These are phyloP conservation scores for Piper betle DNA, from an alignment of 164 flowering plant genomes.

Conservation along the genomic window DNA sequence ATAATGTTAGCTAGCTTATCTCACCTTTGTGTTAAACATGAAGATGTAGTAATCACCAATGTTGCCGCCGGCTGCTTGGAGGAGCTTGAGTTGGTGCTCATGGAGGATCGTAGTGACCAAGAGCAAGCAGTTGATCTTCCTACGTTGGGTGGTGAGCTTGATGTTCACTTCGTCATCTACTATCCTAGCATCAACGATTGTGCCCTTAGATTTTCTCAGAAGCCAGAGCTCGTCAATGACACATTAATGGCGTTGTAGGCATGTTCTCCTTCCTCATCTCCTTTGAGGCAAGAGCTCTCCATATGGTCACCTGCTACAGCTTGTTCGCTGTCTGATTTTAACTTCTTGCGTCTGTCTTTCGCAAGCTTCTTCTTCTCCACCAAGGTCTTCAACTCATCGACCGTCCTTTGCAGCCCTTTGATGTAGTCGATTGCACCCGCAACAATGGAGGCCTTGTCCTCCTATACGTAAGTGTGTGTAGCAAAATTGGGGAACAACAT, in stretches of 20 bases:
- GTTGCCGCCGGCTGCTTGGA: conserved; percentile 87
- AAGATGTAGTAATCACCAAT: conserved; percentile 75
- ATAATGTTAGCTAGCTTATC: not conserved
- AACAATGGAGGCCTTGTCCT: conserved; percentile 78
- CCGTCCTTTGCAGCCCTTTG: conserved; percentile 61
- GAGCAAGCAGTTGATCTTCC: conserved; percentile 65
- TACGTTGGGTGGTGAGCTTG: conserved; percentile 61
- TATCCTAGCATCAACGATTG: conserved; percentile 83
- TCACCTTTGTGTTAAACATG: conserved; percentile 88
- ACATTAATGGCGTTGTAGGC: conserved; percentile 39
- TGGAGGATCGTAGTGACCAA: conserved; percentile 65
- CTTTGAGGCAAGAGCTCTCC: conserved; percentile 26
- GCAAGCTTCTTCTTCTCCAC: no score
- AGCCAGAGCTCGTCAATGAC: conserved; percentile 75
- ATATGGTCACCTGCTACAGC: conserved; percentile 17
- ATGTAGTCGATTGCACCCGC: conserved; percentile 81
- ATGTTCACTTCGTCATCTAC: conserved; percentile 83
- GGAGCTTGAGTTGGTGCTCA: conserved; percentile 77
- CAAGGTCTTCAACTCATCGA: conserved; percentile 52
- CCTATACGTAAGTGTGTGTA: conserved; percentile 17
- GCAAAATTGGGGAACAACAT: no score
- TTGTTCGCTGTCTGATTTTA: conserved; percentile 31
- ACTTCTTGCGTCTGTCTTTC: conserved; percentile 56
- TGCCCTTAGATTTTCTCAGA: conserved; percentile 75
- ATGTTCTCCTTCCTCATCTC: conserved; percentile 31